Evolutionary conservation across 805 yeast species (phyloP), one percentile per base, ranked within the genome.

Genomic region (Wickerhamomyces xylosicus): DNA sequence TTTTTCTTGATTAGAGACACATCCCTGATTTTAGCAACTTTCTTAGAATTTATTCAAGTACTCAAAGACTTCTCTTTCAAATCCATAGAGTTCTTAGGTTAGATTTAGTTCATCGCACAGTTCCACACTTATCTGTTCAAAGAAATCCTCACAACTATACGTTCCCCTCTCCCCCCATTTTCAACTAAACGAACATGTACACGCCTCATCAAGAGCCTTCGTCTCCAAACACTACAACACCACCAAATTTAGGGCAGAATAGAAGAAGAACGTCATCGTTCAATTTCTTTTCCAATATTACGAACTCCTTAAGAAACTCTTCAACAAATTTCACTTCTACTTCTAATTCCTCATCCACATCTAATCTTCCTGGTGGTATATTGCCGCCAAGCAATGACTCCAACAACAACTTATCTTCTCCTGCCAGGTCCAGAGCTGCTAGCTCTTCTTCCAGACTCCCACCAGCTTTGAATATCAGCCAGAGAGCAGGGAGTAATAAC

Each of bases 201-300:
- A 25, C 29, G n/a, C 14, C 9, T 4, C 29, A 25, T n/a, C 29
- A 25, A 13, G 14, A 25, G 13, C 29, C 29, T 10, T 7, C 29
- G 5, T 25, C 29, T 8, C 29, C 29, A 25, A 11, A n/a, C 4
- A 9, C n/a, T n/a, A 8, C 29, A 8, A 25, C 29, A 7, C 29
- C 29, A 10, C 29, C 29, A 25, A 11, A 11, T 7, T 13, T 25
- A 10, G 14, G 14, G 5, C 14, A 7, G 5, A 41, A 38, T 22
- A 45, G 58, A 38, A 44, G 58, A 45, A 43, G 58, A 35, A 49
- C 52, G 0, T 50, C 56, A 0, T 51, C 56, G 2, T 50, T 54
- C 37, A 48, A 31, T 38, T 49, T 54, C 41, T 53, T 54, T 38
- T 46, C 53, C 8, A 48, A 51, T 15, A 34, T 54, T 20, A 46